Base-by-base conservation (phyloP, 306 rosid species). In the Ormosia emarginata region DNA sequence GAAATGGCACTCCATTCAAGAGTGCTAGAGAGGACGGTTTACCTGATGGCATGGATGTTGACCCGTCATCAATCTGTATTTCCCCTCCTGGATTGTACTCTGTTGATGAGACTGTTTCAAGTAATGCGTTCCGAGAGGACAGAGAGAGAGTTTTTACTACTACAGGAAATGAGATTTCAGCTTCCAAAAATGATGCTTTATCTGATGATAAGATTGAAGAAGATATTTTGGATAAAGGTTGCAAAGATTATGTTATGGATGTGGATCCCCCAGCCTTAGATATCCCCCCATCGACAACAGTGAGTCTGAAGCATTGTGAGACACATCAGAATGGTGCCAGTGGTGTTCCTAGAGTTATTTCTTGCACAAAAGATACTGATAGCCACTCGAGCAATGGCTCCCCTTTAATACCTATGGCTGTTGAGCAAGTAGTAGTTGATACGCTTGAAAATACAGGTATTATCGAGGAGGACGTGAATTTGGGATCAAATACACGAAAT, bases 41-140 rank as follows among this genome's bases (percentile, higher is more conserved):
- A 57, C 79, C 83, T 36, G 52, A 84, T 7, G 86, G 87, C 71
- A 89, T 92, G 97, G 92, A 94, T 57, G 81, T 90, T 39, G 93
- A 92, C 53, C 91, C 91, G 7, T 67, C 85, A 50, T 83, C 88
- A 66, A 88, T 85, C 71, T 87, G 84, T 69, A 82, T 88, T 71
- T 84, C 94, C 12, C 89, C 92, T 18, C 91, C 88, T 2, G 82
- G 86, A 18, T 67, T 90, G 79, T 46, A 70, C 78, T 80, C 87
- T 61, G 85, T 86, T 52, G 89, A 92, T 79, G 94, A 86, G 85
- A 89, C 84, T 57, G 83, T 88, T 56, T 65, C 82, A 53, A 63
- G 79, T 32, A 64, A 80, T 47, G 78, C 69, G 18, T 50, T 67
- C 69, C 63, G 7, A 15, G 81, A 34, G 65, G 71, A 71, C 66